Conservation (phyloP, 257 asterid species). For the Coffea eugenioides region DNA sequence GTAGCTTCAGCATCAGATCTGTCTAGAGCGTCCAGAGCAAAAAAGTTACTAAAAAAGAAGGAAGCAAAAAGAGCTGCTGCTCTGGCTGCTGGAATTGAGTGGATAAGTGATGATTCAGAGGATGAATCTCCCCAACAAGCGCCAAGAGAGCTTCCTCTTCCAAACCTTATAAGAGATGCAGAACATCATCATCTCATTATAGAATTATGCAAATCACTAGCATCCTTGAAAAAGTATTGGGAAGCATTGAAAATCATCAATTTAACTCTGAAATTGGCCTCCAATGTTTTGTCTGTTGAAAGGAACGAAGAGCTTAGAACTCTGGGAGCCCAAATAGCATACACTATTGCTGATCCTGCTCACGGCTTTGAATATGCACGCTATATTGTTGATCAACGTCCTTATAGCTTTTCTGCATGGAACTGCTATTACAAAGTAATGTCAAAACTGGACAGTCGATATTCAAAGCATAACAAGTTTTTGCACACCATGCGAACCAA, state of each 20-base stretch:
- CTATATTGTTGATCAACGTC: constrained; percentile 55
- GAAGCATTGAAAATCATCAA: constrained; percentile 70
- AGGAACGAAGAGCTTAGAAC: too few relatives aligned
- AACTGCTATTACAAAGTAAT: constrained; percentile 80
- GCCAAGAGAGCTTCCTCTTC: constrained; percentile 63
- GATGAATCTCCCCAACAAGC: constrained; percentile 62
- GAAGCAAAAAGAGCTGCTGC: constrained; percentile 73
- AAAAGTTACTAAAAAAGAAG: constrained; percentile 59
- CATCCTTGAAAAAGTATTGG: constrained; percentile 64
- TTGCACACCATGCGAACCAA: constrained; percentile 54
- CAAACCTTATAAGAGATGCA: constrained; percentile 66
- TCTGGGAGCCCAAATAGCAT: constrained; percentile 30
- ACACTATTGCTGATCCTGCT: constrained; percentile 54
- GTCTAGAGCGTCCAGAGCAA: constrained; percentile 81
- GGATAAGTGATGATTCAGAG: constrained; percentile 81
- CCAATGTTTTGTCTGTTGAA: constrained; percentile 17
- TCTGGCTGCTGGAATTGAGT: constrained; percentile 80
- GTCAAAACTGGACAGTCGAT: constrained; percentile 39
- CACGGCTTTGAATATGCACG: constrained; percentile 69
- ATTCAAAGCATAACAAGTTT: constrained; percentile 59
- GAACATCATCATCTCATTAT: constrained; percentile 57
- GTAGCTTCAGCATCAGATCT: constrained; percentile 66
- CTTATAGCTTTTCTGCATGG: constrained; percentile 86
- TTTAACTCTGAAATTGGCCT: constrained; percentile 59
- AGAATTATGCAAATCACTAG: constrained; percentile 74